phyloP scores from a whole-genome alignment of 2,329 filamentous ascomycete genomes.

The Clonostachys rhizophaga region DNA sequence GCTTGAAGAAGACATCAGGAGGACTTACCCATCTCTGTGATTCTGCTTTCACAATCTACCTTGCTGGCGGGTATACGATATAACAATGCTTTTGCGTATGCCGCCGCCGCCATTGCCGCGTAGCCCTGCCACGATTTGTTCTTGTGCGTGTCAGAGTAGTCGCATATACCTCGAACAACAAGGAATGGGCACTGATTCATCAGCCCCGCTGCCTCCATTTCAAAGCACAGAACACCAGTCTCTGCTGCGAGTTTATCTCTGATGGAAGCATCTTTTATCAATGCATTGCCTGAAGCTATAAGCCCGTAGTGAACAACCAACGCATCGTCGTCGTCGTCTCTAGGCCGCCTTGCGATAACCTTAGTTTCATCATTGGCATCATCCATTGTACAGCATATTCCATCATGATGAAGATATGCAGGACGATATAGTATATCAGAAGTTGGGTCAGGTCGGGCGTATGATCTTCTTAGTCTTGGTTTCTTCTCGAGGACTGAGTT shows the following conservation, averaged over 20 bases:
- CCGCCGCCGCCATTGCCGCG: constrained; percentile 9
- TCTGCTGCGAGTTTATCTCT: constrained; percentile 12
- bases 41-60: background rate
- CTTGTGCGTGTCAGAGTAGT: constrained; percentile 30
- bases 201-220: constrained; percentile 6
- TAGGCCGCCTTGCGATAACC: background rate
- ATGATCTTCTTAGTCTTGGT: background rate
- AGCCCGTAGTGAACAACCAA: constrained; percentile 10
- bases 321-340: background rate
- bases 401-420: background rate
- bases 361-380: background rate
- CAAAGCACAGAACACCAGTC: constrained; percentile 9
- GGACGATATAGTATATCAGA: background rate
- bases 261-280: constrained; percentile 11
- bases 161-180: constrained; percentile 25
- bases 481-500: constrained; percentile 1
- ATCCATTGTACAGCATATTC: background rate
- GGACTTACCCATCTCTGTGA: no score
- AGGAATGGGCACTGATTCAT: constrained; percentile 16
- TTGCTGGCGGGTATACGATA: background rate
- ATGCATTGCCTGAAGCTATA: constrained; percentile 5
- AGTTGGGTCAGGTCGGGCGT: background rate
- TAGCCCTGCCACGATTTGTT: constrained; percentile 16
- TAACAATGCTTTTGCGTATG: constrained; percentile 5
- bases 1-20: no score